phyloP scores from a whole-genome alignment of 805 yeast genomes.

The Pichia thaimueangensis region DNA sequence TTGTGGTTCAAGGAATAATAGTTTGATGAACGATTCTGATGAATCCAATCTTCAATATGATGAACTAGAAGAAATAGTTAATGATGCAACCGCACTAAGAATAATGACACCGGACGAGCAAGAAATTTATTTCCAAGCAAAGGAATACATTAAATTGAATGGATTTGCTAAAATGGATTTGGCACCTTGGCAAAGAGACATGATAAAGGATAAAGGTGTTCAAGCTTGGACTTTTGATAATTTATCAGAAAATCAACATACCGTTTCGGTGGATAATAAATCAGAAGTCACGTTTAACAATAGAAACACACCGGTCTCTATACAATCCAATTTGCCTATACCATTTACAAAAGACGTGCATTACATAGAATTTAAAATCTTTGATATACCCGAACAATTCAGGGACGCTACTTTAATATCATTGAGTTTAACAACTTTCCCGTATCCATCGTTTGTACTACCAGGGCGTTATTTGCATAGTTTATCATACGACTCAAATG shows the following conservation, averaged over 20 bases:
- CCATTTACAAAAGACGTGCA: slow-evolving; percentile 80
- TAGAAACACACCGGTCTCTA: slow-evolving; percentile 38
- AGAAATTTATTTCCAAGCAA: slow-evolving; percentile 61
- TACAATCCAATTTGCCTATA: slow-evolving; percentile 78
- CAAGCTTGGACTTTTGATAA: slow-evolving; percentile 75
- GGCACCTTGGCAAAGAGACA: slow-evolving; percentile 50
- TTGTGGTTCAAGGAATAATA: neutral
- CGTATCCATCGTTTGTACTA: slow-evolving; percentile 88
- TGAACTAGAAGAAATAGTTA: slow-evolving; percentile 40
- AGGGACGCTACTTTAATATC: slow-evolving; percentile 45
- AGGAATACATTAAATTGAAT: slow-evolving; percentile 40
- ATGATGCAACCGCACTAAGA: slow-evolving; percentile 49
- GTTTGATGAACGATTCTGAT: neutral
- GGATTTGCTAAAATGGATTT: slow-evolving; percentile 32
- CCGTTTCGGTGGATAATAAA: slow-evolving; percentile 36
- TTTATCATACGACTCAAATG: slow-evolving; percentile 81
- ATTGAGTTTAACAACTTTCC: slow-evolving; percentile 76
- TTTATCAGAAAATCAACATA: slow-evolving; percentile 4
- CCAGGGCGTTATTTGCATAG: slow-evolving; percentile 90
- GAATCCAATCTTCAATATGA: slow-evolving; percentile 5
- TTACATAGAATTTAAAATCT: slow-evolving; percentile 83
- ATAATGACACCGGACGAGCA: slow-evolving; percentile 64
- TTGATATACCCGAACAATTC: slow-evolving; percentile 52
- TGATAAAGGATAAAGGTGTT: slow-evolving; percentile 82
- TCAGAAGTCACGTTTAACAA: slow-evolving; percentile 40